These are phyloP conservation scores for Metschnikowia lachancei DNA, from an alignment of 805 yeast species.

Conservation along the genomic window DNA sequence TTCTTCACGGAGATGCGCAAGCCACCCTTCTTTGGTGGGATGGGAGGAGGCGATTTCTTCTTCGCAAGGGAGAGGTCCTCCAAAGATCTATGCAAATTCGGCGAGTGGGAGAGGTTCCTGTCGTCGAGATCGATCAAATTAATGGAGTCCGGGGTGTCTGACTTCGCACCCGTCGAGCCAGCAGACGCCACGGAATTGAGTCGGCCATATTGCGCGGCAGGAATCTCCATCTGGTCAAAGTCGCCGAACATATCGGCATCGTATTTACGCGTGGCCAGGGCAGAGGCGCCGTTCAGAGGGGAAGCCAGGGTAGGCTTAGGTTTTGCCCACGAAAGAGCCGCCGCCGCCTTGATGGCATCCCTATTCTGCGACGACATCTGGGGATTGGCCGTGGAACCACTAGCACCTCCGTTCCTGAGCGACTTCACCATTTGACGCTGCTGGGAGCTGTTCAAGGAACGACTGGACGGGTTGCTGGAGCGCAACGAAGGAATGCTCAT, in stretches of 20 bases:
- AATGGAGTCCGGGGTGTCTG: slow-evolving; percentile 27
- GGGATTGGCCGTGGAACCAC: not conserved
- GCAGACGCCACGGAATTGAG: slow-evolving; percentile 18
- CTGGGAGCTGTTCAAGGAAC: slow-evolving; percentile 14
- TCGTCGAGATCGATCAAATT: slow-evolving; percentile 72
- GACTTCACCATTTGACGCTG: slow-evolving; percentile 29
- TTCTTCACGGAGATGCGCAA: slow-evolving; percentile 1
- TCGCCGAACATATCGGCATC: slow-evolving; percentile 33
- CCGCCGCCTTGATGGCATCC: slow-evolving; percentile 19
- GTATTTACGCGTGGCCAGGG: slow-evolving; percentile 4
- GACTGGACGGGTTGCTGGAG: slow-evolving; percentile 13
- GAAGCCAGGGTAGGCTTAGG: slow-evolving; percentile 8
- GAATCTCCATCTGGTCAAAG: slow-evolving; percentile 37
- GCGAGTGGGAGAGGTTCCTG: slow-evolving; percentile 21
- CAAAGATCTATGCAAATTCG: slow-evolving; percentile 17
- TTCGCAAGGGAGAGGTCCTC: slow-evolving; percentile 24
- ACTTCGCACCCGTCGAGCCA: slow-evolving; percentile 5
- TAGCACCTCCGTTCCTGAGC: slow-evolving; percentile 9
- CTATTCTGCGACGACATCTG: slow-evolving; percentile 22
- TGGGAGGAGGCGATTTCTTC: slow-evolving; percentile 18
- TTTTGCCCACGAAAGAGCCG: slow-evolving; percentile 17
- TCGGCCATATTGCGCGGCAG: slow-evolving; percentile 27
- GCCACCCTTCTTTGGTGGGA: slow-evolving; percentile 18
- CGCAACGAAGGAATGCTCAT: slow-evolving; percentile 32
- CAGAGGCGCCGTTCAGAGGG: slow-evolving; percentile 1